These are phyloP conservation scores for Rhodotorula taiwanensis DNA, from an alignment of 768 basidiomycete species.

Conservation along the genomic window DNA sequence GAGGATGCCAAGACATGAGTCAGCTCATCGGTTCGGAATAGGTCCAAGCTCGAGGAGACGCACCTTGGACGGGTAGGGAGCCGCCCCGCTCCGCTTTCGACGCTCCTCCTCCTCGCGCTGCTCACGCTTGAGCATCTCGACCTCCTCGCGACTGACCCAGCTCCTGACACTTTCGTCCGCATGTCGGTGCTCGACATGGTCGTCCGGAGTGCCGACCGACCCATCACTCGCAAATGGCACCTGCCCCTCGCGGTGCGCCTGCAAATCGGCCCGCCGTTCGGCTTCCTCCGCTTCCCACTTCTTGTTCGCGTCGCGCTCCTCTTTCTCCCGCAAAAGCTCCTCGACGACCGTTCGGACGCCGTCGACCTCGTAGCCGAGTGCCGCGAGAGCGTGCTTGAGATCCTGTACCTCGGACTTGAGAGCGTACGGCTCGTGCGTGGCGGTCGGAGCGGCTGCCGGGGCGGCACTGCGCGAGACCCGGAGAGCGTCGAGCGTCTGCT, in stretches of 20 bases:
- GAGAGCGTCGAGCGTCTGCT: neutral
- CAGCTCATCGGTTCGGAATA: neutral
- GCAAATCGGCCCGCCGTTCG: slow-evolving; percentile 33
- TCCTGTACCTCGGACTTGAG: slow-evolving; percentile 55
- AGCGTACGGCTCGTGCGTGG: neutral
- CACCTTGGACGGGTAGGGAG: neutral
- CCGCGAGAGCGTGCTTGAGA: slow-evolving; percentile 68
- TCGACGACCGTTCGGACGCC: slow-evolving; percentile 81
- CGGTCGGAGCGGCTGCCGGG: neutral
- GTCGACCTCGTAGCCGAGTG: slow-evolving; percentile 75
- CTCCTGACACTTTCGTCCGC: slow-evolving; percentile 17
- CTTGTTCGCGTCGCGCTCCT: slow-evolving; percentile 41
- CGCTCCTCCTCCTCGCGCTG: neutral
- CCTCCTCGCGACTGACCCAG: slow-evolving; percentile 10
- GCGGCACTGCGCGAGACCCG: neutral
- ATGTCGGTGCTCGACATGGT: neutral
- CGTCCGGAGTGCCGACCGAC: too few species aligned
- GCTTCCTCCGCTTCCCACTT: slow-evolving; percentile 39
- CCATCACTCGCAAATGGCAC: neutral
- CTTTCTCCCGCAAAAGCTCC: slow-evolving; percentile 58
- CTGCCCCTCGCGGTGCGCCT: too few species aligned
- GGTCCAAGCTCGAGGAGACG: neutral
- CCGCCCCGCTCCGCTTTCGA: neutral
- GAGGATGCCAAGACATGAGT: neutral
- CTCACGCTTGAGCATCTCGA: slow-evolving; percentile 1